Base-by-base conservation (phyloP, 1,284 basidiomycete species). In the Irpex sp. region DNA sequence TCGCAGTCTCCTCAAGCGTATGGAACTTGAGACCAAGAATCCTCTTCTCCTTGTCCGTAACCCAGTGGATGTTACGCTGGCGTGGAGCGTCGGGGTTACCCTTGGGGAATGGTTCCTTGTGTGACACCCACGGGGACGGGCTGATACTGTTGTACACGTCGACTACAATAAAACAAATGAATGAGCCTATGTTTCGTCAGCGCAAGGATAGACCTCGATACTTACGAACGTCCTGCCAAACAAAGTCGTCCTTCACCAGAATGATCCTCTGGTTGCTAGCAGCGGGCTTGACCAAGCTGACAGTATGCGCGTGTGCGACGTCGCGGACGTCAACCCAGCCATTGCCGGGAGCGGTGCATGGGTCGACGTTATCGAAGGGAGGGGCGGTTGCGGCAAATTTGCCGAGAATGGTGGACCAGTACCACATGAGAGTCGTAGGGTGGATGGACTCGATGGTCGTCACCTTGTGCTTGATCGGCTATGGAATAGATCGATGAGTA, bases 241-340 rank as follows among this genome's bases (percentile, higher is more conserved):
- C 67, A 51, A 62, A 70, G 0, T 58, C 17, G 0, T 52, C 63
- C 0, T 63, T 34, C 9, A 56, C 56, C 8, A 67, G 55, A 26
- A 70, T 65, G 59, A 70, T 66, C 9, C 69, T 62, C 48, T 70
- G 57, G 2, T 64, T 66, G 4, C 68, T 65, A 3, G 68, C 69
- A n/a, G 56, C 67, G 11, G 63, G 56, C 26, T 21, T 65, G 9
- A 60, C 55, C 3, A 89, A 75, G 0, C 87, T 83, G 6, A 79
- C 76, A 13, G 81, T 74, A 64, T 89, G 87, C 0, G 82, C 85
- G 3, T 78, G 72, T 0, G 84, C 87, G 19, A 90, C 75, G 67
- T 89, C 85, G 15, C 85, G 79, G 1, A 88, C 86, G 65, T 89
- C 85, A 34, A 87, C 79, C 76, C 78, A 87, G 9, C n/a, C 49